Evolutionary conservation across 345 rosid species (phyloP).

Genomic region (Linum usitatissimum): DNA sequence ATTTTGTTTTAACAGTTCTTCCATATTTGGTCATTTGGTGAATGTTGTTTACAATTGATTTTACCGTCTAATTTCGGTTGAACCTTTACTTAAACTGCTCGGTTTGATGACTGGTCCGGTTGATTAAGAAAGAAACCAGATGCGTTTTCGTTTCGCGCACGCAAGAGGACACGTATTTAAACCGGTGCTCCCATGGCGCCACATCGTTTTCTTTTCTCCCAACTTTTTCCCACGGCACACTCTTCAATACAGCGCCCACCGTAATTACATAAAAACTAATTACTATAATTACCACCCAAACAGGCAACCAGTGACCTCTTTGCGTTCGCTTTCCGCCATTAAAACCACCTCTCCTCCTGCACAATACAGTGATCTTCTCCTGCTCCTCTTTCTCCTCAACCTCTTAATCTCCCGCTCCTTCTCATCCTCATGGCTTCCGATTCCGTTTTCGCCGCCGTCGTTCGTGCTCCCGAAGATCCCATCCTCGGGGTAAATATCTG

Average conservation of each 20-base stretch:
- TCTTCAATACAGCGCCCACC: background rate
- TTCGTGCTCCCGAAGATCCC: slow-evolving; percentile 58
- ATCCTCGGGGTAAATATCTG: slow-evolving; percentile 42
- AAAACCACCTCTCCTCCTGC: background rate
- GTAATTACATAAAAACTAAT: background rate
- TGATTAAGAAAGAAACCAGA: too few relatives aligned
- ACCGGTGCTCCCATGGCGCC: too few relatives aligned
- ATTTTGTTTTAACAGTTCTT: too few relatives aligned
- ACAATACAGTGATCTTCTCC: background rate
- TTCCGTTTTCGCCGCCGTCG: slow-evolving; percentile 37
- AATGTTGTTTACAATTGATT: too few relatives aligned
- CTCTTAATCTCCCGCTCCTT: background rate
- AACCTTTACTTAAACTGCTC: too few relatives aligned
- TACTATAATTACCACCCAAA: background rate
- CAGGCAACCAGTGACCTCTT: background rate
- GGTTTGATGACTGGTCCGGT: too few relatives aligned
- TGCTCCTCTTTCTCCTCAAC: background rate
- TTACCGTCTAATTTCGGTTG: too few relatives aligned
- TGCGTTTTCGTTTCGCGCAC: too few relatives aligned
- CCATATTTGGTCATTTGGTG: too few relatives aligned
- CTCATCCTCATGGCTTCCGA: slow-evolving; percentile 18
- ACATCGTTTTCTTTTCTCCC: too few relatives aligned
- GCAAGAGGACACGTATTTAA: too few relatives aligned
- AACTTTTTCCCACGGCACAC: too few relatives aligned
- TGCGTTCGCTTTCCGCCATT: background rate